Base-by-base conservation (phyloP, 495 filamentous ascomycete genomes). In the Pseudomonodictys pantanalensis region DNA sequence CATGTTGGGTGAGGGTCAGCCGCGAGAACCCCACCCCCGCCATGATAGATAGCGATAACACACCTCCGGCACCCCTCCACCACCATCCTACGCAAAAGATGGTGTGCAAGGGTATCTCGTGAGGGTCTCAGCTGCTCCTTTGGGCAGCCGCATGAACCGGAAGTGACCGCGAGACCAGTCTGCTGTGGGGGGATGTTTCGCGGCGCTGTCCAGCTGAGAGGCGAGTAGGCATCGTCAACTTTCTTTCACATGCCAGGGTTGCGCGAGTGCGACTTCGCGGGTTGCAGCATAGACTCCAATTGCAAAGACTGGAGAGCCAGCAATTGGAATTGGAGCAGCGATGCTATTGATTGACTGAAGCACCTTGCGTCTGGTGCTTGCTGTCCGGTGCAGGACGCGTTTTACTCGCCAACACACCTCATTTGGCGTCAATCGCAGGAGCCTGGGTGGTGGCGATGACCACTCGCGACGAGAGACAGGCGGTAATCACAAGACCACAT, bases 121-220 rank as follows among this genome's bases (percentile, higher is more conserved):
- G 64, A 67, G 54, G 30, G n/a, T 38, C 58, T 67, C 64, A 67
- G 64, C 49, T 67, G 64, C 64, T 59, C 52, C 23, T 46, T 59
- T 23, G n/a, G 59, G 59, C 20, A 58, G 46, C 44, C 29, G 29
- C 47, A 29, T 44, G 56, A 54, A 10, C 45, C 30, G 46, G 20
- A 10, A 39, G 47, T 18, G 15, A 24, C 18, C 7, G 48, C 52
- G 33, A 53, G 55, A 44, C 46, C 48, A 42, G 42, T 20, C 32
- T 28, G 28, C 15, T 47, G 58, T 58, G 64, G 53, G 52, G 52
- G 47, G 17, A 25, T 56, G 43, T 44, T 32, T 57, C 49, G 42
- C 44, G 28, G 22, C 26, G 25, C 42, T 54, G 55, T 23, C 52
- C 52, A 61, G 52, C 52, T 61, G 63, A 66, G 58, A 20, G 63